Evolutionary conservation across 2,329 filamentous ascomycete species (phyloP).

Genomic region (Colletotrichum navitas): DNA sequence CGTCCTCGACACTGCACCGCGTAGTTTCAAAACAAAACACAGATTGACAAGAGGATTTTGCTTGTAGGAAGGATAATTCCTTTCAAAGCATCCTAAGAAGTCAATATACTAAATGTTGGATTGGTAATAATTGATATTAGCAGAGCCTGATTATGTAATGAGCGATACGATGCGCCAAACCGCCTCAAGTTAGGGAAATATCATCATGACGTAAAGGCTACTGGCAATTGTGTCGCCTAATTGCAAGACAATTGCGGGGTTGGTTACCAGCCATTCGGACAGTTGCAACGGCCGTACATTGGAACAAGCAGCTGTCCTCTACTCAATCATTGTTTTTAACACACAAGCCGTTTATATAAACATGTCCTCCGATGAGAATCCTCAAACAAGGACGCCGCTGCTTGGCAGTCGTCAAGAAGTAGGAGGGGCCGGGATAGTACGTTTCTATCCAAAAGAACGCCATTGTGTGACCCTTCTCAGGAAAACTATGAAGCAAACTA

Average conservation of each 20-base stretch:
- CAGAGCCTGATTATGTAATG: background rate
- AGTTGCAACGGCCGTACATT: background rate
- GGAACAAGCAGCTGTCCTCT: background rate
- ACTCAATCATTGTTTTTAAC: background rate
- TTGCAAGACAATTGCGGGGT: conserved; percentile 8
- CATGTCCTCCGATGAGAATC: background rate
- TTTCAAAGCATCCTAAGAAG: background rate
- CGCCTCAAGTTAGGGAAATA: background rate
- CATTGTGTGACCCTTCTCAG: background rate
- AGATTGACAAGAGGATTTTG: background rate
- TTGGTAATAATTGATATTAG: background rate
- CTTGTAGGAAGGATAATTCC: too few relatives aligned
- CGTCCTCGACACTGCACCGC: background rate
- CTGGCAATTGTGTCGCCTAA: background rate
- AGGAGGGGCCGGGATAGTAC: background rate
- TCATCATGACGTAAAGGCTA: conserved; percentile 12
- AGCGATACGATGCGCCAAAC: background rate
- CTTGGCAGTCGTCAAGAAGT: conserved; percentile 1
- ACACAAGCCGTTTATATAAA: background rate
- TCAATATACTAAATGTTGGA: too few relatives aligned
- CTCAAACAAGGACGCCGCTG: conserved; percentile 1
- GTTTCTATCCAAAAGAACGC: background rate
- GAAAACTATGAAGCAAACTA: background rate
- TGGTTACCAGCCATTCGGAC: background rate
- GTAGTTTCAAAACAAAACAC: fast-evolving